phyloP scores from a whole-genome alignment of 176 grass and related monocot genomes.

The Musa acuminata region DNA sequence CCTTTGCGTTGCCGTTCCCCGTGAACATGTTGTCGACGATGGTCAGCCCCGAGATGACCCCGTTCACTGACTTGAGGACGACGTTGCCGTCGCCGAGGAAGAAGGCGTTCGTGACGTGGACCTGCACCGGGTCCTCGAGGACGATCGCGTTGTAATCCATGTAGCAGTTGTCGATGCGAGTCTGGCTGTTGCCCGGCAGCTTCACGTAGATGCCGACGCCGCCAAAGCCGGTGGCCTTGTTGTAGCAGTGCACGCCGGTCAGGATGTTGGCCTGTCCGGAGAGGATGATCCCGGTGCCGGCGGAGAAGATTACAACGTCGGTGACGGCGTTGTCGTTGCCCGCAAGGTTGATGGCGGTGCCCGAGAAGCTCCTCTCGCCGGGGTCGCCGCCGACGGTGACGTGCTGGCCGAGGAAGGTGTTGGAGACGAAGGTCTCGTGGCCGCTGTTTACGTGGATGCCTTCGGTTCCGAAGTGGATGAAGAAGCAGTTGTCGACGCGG shows the following conservation, averaged over 20 bases:
- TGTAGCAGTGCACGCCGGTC: conserved; percentile 89
- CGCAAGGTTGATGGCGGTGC: conserved; percentile 53
- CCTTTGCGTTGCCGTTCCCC: conserved; percentile 34
- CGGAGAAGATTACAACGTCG: conserved; percentile 70
- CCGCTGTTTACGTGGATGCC: conserved; percentile 48
- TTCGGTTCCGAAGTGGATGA: conserved; percentile 42
- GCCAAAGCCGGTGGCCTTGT: conserved; percentile 63
- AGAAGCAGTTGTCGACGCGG: conserved; percentile 52
- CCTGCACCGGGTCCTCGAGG: conserved; percentile 42
- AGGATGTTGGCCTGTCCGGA: conserved; percentile 61
- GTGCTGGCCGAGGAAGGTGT: conserved; percentile 63
- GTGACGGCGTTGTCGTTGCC: conserved; percentile 73
- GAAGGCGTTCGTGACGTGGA: conserved; percentile 42
- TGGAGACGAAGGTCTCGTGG: conserved; percentile 60
- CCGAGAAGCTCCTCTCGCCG: conserved; percentile 44
- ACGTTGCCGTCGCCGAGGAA: conserved; percentile 87
- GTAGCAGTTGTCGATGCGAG: conserved; percentile 64
- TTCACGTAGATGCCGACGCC: conserved; percentile 65
- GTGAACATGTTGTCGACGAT: conserved; percentile 59
- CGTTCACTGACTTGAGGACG: conserved; percentile 53
- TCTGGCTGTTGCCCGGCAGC: conserved; percentile 40
- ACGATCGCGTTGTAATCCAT: conserved; percentile 74
- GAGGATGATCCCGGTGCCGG: conserved; percentile 48
- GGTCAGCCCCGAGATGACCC: conserved; percentile 42
- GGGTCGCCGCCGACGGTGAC: conserved; percentile 51